Evolutionary conservation across 352 stramenopile genomes (phyloP).

Genomic region (Phytophthora citricola): DNA sequence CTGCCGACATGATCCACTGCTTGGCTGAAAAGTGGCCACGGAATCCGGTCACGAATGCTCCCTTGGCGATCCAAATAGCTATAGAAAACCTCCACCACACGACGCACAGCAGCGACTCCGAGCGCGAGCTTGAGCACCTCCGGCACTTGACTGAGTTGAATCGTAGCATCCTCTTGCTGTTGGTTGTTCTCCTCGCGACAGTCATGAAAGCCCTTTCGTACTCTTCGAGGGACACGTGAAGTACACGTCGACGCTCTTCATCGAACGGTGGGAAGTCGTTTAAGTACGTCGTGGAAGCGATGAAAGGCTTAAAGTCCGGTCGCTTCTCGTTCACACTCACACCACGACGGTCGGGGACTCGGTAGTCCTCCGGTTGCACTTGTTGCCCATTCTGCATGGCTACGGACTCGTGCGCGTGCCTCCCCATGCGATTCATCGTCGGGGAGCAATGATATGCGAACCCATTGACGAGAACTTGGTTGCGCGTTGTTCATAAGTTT

Average conservation of each 20-base stretch:
- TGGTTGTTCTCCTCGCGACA: slow-evolving; percentile 34
- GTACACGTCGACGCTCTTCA: slow-evolving; percentile 49
- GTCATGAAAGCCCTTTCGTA: slow-evolving; percentile 62
- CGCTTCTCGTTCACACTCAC: slow-evolving; percentile 55
- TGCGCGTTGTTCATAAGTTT: slow-evolving; percentile 65
- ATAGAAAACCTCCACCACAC: slow-evolving; percentile 53
- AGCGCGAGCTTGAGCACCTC: slow-evolving; percentile 56
- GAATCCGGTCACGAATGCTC: slow-evolving; percentile 49
- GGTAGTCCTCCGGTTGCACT: slow-evolving; percentile 68
- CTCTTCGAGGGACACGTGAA: slow-evolving; percentile 35
- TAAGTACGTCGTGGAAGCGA: slow-evolving; percentile 67
- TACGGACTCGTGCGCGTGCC: slow-evolving; percentile 61
- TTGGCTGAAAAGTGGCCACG: slow-evolving; percentile 54
- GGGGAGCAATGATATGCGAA: slow-evolving; percentile 68
- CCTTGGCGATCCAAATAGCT: slow-evolving; percentile 55
- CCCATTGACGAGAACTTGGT: slow-evolving; percentile 86
- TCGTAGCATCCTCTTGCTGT: slow-evolving; percentile 41
- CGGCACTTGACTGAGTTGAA: slow-evolving; percentile 58
- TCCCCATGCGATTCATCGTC: slow-evolving; percentile 65
- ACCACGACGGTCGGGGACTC: slow-evolving; percentile 62
- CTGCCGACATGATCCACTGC: slow-evolving; percentile 49
- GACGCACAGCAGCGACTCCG: slow-evolving; percentile 31
- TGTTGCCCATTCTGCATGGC: slow-evolving; percentile 45
- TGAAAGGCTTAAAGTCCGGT: slow-evolving; percentile 55
- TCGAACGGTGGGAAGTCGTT: slow-evolving; percentile 69